Percentiles rank a stretch among this genome's conserved stretches.
Conservation (phyloP, 495 filamentous ascomycete species). For the Antarctomyces pellizariae region DNA sequence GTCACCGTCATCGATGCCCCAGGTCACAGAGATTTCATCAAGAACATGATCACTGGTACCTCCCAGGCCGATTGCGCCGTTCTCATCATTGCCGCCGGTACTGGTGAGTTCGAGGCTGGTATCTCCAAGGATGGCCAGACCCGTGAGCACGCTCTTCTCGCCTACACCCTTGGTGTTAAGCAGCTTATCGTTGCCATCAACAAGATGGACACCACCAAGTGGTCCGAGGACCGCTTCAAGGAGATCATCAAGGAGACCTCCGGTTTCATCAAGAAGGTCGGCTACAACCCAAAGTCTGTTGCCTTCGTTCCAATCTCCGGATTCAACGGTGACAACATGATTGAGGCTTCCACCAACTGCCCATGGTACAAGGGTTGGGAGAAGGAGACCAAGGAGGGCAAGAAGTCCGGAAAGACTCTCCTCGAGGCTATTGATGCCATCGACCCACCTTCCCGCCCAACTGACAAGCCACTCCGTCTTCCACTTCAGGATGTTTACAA, state of each 20-base stretch:
- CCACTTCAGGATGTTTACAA: constrained; percentile 99
- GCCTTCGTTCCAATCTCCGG: constrained; percentile 99
- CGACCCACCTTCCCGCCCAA: constrained; percentile 75
- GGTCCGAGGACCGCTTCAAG: constrained; percentile 86
- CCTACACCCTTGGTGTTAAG: constrained; percentile 98
- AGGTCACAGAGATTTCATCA: constrained; percentile 99
- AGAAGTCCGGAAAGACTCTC: constrained; percentile 86
- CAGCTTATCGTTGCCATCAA: constrained; percentile 99
- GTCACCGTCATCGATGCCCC: constrained; percentile 99
- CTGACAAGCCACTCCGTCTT: constrained; percentile 96
- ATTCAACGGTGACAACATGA: constrained; percentile 99
- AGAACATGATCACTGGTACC: constrained; percentile 99
- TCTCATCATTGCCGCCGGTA: constrained; percentile 99
- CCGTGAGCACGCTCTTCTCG: constrained; percentile 99
- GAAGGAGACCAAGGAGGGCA: constrained; percentile 91
- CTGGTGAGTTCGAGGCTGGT: constrained; percentile 99
- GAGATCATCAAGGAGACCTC: constrained; percentile 99
- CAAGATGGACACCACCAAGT: constrained; percentile 99
- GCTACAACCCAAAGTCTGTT: constrained; percentile 97
- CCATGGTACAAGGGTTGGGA: constrained; percentile 99
- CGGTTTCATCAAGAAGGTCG: constrained; percentile 99
- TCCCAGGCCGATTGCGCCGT: constrained; percentile 99
- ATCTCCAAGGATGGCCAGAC: constrained; percentile 99
- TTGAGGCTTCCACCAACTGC: constrained; percentile 76
- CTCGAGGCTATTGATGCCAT: constrained; percentile 97